Conservation (phyloP, 2,329 filamentous ascomycete genomes). For the Pyrenochaeta sp. region DNA sequence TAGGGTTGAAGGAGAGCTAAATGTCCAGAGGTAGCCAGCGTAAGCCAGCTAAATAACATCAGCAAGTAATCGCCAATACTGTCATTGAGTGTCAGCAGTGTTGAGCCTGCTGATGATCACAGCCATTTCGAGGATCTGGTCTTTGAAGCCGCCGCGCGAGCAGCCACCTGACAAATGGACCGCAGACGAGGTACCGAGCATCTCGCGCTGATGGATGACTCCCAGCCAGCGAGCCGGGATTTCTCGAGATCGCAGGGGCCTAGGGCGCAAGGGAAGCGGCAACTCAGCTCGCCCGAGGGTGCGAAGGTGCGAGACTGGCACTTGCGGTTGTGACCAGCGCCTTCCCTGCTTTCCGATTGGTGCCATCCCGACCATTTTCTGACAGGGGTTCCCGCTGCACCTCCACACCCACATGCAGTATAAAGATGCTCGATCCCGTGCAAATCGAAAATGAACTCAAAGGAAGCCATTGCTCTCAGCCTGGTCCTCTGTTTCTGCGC, state of each 20-base stretch:
- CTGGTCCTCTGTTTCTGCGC: constrained; percentile 19
- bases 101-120: too few species aligned
- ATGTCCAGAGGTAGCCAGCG: neutral
- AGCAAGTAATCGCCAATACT: too few species aligned
- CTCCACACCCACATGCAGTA: constrained; percentile 25
- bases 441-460: constrained; percentile 20
- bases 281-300: constrained; percentile 23
- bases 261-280: constrained; percentile 21
- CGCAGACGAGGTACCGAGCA: constrained; percentile 11
- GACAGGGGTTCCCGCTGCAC: constrained; percentile 20
- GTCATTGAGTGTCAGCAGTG: too few species aligned
- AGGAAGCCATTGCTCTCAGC: constrained; percentile 23
- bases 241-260: constrained; percentile 3
- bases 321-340: constrained; percentile 22
- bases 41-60: neutral
- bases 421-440: constrained; percentile 21
- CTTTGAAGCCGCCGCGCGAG: constrained; percentile 1
- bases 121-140: too few species aligned
- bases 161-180: constrained; percentile 13
- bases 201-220: constrained; percentile 22
- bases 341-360: constrained; percentile 42
- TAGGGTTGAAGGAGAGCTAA: neutral
- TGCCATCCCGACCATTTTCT: constrained; percentile 11
- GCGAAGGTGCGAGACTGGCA: constrained; percentile 13
- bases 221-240: constrained; percentile 1